Percentiles rank a stretch among this genome's conserved stretches.
Evolutionary conservation across 768 basidiomycete genomes (phyloP).

Genomic region (Suillus occidentalis): DNA sequence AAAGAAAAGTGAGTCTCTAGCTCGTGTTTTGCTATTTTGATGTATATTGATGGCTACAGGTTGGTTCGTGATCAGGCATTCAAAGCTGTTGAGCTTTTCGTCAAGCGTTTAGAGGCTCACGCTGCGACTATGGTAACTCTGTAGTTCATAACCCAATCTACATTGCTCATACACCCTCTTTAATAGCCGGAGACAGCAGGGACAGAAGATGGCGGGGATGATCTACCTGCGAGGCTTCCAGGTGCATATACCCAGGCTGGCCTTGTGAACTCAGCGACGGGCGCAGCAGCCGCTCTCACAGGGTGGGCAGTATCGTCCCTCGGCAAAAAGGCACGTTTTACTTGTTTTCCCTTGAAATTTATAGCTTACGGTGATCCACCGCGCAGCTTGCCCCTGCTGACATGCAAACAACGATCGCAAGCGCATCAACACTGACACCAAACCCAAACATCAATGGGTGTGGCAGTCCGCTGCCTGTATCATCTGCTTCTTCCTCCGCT

Average conservation of each 20-base stretch:
- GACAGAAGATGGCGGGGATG: conserved; percentile 35
- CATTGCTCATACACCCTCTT: neutral
- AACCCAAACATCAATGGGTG: conserved; percentile 26
- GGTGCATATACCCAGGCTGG: conserved; percentile 31
- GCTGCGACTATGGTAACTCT: conserved; percentile 76
- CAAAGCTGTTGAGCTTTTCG: conserved; percentile 86
- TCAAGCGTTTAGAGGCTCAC: conserved; percentile 79
- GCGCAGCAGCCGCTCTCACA: conserved; percentile 88
- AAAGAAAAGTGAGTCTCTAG: conserved; percentile 76
- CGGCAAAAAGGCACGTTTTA: conserved; percentile 65
- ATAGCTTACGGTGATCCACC: neutral
- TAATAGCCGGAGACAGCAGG: conserved; percentile 57
- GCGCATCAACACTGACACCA: conserved; percentile 45
- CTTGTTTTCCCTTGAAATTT: neutral
- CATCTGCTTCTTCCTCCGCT: conserved; percentile 10
- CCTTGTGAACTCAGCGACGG: conserved; percentile 83
- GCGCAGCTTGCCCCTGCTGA: conserved; percentile 69
- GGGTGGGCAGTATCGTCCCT: conserved; percentile 96
- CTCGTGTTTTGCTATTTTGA: neutral
- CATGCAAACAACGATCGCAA: conserved; percentile 64
- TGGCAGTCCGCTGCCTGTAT: neutral
- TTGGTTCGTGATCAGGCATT: conserved; percentile 95
- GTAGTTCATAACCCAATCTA: conserved; percentile 4
- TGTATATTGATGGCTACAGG: conserved; percentile 39
- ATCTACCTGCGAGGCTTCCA: conserved; percentile 27